A percentile compares a stretch with the other conserved stretches of the same genome.
Conservation (phyloP, 2,329 filamentous ascomycete genomes). For the Lecanicillium sp. region DNA sequence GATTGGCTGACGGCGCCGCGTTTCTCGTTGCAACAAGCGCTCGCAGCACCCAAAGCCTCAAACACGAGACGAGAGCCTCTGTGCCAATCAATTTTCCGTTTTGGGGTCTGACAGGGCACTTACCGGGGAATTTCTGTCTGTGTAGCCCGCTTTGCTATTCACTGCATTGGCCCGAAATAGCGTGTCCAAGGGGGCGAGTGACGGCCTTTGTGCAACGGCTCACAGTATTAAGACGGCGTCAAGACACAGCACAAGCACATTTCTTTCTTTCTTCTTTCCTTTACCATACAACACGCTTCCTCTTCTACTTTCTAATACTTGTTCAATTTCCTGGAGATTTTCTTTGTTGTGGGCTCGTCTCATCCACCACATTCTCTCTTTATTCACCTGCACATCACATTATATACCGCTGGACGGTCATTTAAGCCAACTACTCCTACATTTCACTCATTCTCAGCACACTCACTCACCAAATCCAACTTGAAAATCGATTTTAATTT, state of each 20-base stretch:
- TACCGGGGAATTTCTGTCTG: neutral
- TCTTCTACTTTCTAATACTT: neutral
- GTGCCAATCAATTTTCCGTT: neutral
- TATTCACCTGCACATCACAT: slow-evolving; percentile 1
- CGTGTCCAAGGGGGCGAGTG: no score
- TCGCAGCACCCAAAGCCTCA: slow-evolving; percentile 3
- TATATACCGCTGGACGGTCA: neutral
- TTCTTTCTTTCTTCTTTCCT: neutral
- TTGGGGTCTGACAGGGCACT: neutral
- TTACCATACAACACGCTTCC: neutral
- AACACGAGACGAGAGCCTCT: neutral
- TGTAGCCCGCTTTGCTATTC: neutral
- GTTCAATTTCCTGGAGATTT: neutral
- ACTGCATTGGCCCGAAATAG: neutral
- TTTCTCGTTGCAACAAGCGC: slow-evolving; percentile 9
- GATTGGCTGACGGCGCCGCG: slow-evolving; percentile 8
- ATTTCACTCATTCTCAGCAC: neutral
- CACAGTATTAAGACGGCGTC: neutral
- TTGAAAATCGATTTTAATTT: neutral
- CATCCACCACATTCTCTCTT: slow-evolving; percentile 11
- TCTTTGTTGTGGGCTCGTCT: neutral
- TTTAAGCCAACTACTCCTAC: neutral
- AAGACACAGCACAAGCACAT: neutral
- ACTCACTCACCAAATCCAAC: neutral
- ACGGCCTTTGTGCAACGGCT: slow-evolving; percentile 1